Base-by-base conservation (phyloP, 148 eudicot species). In the Agrostemma githago region DNA sequence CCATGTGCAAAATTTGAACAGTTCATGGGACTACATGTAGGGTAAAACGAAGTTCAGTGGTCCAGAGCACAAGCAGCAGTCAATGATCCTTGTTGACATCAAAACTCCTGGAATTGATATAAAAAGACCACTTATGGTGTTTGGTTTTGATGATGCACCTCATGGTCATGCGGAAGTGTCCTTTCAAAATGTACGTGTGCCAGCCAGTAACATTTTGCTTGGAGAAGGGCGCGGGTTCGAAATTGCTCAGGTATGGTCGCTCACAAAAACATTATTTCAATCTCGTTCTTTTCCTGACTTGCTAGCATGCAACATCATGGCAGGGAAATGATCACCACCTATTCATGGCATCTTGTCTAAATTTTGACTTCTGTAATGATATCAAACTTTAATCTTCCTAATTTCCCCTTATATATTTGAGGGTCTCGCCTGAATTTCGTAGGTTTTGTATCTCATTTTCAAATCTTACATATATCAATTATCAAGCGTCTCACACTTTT, bases 111-210 rank as follows among this genome's bases (percentile, higher is more conserved):
- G 98, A 56, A 80, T 95, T 46, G 81, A 78, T 44, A 73, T 95
- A 74, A 77, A 77, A 76, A 85, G 97, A 62, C 98, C 97, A 16
- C 90, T 95, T 77, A 81, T 83, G 48, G 98, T 95, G 71, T 95
- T 95, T 88, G 98, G 98, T 66, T 95, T 90, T 76, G 98, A 95
- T 73, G 98, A 95, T 83, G 98, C 98, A 21, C 98, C 98, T 66
- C 98, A 95, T 77, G 98, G 98, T 74, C 98, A 95, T 83, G 98
- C 98, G 40, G 98, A 95, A 83, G 84, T 95, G 66, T 62, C 75
- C 6, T 95, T 95, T 74, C 88, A 85, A 56, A 85, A 92, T 82
- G 98, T 92, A 5, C 81, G 92, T 56, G 96, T 90, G 44, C 93
- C 96, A 53, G 89, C 89, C 70, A 90, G 80, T 64, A 95, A 95